Base-by-base conservation (phyloP, 108 stramenopile species). In the Nitzschia palea region DNA sequence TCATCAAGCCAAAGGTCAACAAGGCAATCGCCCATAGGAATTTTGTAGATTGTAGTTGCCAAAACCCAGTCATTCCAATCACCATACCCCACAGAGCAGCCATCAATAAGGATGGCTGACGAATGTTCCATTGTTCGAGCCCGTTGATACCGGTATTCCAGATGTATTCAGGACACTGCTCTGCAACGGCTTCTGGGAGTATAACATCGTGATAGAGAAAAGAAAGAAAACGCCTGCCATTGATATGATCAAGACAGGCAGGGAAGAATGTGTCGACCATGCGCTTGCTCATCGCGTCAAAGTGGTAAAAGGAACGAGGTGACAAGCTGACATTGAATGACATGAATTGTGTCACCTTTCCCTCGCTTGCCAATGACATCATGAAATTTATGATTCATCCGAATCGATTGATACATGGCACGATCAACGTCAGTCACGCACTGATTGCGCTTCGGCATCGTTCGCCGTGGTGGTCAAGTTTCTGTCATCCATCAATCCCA, bases 151-250 rank as follows among this genome's bases (percentile, higher is more conserved):
- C 5, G n/a, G 28, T 22, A 37, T 10, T 35, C 27, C 6, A 37
- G 5, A 47, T 30, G 47, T 48, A 48, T 63, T 63, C 62, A 3
- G 62, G 62, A 63, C 62, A 63, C 28, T 23, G 8, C 17, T 63
- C 44, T 2, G 62, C 62, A 17, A 37, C 29, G 44, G 43, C 15
- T 26, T 44, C 44, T 10, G 62, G 62, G 47, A 63, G 47, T 6
- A 63, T 18, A 14, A 63, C 27, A 8, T 63, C 28, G 26, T 63
- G 25, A 8, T 40, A 32, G 28, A 63, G 4, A 4, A 63, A 63
- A 3, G 43, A 18, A 5, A 34, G 33, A 8, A 59, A 4, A 17
- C 36, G 36, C 14, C 29, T 29, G 10, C 14, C 3, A 22, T 34
- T 59, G 31, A 59, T 23, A 3, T 2, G 3, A 23, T 37, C 36